Evolutionary conservation across 129 eudicot genomes (phyloP).

Genomic region (Lactuca saligna): DNA sequence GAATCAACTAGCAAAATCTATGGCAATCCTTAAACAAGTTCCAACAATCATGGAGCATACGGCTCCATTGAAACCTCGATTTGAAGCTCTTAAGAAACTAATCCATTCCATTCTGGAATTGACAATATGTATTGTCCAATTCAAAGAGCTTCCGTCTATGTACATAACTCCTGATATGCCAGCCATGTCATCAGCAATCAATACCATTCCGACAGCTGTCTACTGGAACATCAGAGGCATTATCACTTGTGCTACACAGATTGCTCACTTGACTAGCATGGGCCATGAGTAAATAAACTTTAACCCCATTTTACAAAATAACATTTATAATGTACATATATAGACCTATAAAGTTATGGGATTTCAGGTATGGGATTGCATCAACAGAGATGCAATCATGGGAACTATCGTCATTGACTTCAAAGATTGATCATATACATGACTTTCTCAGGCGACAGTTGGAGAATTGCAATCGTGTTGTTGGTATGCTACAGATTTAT

Average conservation of each 20-base stretch:
- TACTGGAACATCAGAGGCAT: constrained; percentile 75
- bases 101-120: constrained; percentile 47
- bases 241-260: constrained; percentile 61
- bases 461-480: constrained; percentile 35
- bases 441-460: constrained; percentile 51
- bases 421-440: constrained; percentile 62
- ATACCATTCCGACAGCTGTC: constrained; percentile 65
- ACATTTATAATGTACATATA: neutral
- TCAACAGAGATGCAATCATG: constrained; percentile 58
- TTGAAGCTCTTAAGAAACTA: constrained; percentile 60
- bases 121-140: constrained; percentile 52
- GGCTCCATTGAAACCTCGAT: constrained; percentile 47
- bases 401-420: constrained; percentile 59
- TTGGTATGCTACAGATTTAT: constrained; percentile 38
- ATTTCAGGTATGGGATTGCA: constrained; percentile 49
- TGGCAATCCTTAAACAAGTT: constrained; percentile 72
- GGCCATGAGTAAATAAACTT: constrained; percentile 62
- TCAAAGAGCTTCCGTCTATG: constrained; percentile 57
- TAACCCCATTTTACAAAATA: too few species aligned
- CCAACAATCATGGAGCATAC: constrained; percentile 56
- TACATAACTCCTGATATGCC: constrained; percentile 53
- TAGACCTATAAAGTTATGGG: constrained; percentile 12
- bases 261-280: constrained; percentile 61
- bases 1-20: constrained; percentile 74
- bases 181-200: constrained; percentile 49